A percentile compares a stretch with the other conserved stretches of the same genome.
phyloP scores from a whole-genome alignment of 192 early-diverging fungal species.

The Phlyctochytrium planicorne region DNA sequence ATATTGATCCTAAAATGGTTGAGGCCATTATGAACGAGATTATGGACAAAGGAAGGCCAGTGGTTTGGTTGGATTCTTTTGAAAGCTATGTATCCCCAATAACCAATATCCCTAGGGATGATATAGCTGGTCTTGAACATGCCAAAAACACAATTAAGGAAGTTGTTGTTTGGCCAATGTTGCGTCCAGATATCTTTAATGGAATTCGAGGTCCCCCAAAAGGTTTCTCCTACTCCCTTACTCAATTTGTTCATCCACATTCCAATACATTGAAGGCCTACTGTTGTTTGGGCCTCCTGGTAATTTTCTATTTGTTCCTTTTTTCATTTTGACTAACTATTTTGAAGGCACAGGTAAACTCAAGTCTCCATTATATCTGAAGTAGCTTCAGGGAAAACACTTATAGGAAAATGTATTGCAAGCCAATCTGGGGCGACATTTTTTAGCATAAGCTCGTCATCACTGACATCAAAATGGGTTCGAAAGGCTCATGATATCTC shows the following conservation, averaged over 20 bases:
- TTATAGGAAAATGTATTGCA: conserved; percentile 89
- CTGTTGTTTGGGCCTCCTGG: conserved; percentile 90
- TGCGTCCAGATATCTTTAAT: conserved; percentile 79
- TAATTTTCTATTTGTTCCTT: too few species aligned
- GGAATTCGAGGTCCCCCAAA: conserved; percentile 80
- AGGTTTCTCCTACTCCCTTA: conserved; percentile 35
- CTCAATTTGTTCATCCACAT: neutral
- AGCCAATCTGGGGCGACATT: conserved; percentile 85
- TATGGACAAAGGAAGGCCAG: conserved; percentile 53
- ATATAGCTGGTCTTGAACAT: conserved; percentile 80
- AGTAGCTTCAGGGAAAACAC: conserved; percentile 62
- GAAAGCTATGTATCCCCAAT: conserved; percentile 1
- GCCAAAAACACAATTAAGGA: conserved; percentile 80
- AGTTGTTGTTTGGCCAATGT: conserved; percentile 80
- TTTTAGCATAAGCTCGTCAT: conserved; percentile 87
- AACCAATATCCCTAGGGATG: conserved; percentile 54
- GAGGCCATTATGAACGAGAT: conserved; percentile 91
- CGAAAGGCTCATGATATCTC: neutral
- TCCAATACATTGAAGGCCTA: conserved; percentile 43
- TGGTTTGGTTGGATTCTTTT: conserved; percentile 56
- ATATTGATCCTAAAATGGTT: conserved; percentile 85
- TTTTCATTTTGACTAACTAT: conserved; percentile 30
- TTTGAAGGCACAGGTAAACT: conserved; percentile 19
- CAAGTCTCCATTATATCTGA: neutral
- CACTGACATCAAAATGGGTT: conserved; percentile 91